Conservation (phyloP, 163 green algal genomes). For the Volvox carteri region DNA sequence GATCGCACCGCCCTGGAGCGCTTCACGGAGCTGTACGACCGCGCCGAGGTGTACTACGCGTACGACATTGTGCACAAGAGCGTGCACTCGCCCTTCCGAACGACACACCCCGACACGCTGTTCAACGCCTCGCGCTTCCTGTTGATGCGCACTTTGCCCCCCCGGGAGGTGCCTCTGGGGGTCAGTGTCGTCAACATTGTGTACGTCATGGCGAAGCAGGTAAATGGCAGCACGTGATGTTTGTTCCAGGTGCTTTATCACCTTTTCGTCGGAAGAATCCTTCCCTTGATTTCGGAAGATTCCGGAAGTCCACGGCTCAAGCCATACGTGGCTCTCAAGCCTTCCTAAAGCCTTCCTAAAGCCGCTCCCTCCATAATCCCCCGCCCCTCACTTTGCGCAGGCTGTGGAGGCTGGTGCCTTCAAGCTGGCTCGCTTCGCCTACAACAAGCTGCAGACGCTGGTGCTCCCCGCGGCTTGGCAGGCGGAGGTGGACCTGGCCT, state of each 20-base stretch:
- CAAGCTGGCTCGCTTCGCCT: constrained; percentile 85
- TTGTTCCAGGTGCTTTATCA: too few relatives aligned
- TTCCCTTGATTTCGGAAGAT: too few relatives aligned
- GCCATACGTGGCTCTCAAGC: too few relatives aligned
- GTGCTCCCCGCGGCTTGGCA: constrained; percentile 70
- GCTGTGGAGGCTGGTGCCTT: constrained; percentile 78
- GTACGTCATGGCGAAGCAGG: constrained; percentile 73
- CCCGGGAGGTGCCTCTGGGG: constrained; percentile 69
- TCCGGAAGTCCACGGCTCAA: too few relatives aligned
- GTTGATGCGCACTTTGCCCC: constrained; percentile 72
- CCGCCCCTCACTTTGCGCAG: too few relatives aligned
- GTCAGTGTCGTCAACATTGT: constrained; percentile 73
- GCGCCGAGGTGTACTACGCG: constrained; percentile 81
- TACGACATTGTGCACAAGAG: constrained; percentile 80
- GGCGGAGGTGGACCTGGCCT: constrained; percentile 79
- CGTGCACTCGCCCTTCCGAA: constrained; percentile 73
- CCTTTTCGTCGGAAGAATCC: too few relatives aligned
- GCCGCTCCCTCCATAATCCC: too few relatives aligned
- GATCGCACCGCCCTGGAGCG: constrained; percentile 67
- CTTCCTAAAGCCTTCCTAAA: too few relatives aligned
- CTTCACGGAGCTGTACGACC: constrained; percentile 80
- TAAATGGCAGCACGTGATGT: neutral
- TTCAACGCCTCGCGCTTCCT: constrained; percentile 85
- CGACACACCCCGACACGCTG: constrained; percentile 72
- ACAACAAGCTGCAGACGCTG: constrained; percentile 83